phyloP scores from a whole-genome alignment of 495 filamentous ascomycete genomes.

The Clohesyomyces aquaticus region DNA sequence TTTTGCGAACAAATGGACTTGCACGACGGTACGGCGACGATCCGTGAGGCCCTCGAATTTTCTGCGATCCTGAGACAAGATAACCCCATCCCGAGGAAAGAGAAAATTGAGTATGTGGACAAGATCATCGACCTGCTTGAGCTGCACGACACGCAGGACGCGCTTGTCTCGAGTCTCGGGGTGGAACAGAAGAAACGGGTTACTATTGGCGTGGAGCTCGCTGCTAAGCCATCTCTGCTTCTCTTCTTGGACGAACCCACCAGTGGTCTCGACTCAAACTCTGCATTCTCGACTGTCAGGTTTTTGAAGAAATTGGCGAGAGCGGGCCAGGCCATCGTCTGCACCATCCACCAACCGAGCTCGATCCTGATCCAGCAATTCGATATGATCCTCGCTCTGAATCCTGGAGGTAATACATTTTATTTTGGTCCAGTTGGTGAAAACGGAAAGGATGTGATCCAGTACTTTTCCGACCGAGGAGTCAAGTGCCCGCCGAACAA shows the following conservation, averaged over 20 bases:
- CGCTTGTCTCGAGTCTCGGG: slow-evolving; percentile 55
- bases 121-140: slow-evolving; percentile 50
- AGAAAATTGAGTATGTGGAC: slow-evolving; percentile 52
- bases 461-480: slow-evolving; percentile 68
- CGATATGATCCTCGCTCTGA: slow-evolving; percentile 73
- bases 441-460: slow-evolving; percentile 62
- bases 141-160: slow-evolving; percentile 49
- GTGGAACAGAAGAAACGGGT: slow-evolving; percentile 74
- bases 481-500: slow-evolving; percentile 63
- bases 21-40: slow-evolving; percentile 69
- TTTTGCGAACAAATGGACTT: slow-evolving; percentile 89
- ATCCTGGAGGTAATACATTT: slow-evolving; percentile 70
- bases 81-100: slow-evolving; percentile 49
- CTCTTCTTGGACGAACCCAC: slow-evolving; percentile 69
- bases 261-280: slow-evolving; percentile 78
- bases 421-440: slow-evolving; percentile 75
- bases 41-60: slow-evolving; percentile 69
- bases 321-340: slow-evolving; percentile 75
- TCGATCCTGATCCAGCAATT: slow-evolving; percentile 74
- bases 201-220: slow-evolving; percentile 91
- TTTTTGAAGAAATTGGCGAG: slow-evolving; percentile 83
- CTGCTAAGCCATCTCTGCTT: slow-evolving; percentile 78
- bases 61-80: slow-evolving; percentile 68
- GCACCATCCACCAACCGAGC: slow-evolving; percentile 81
- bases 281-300: slow-evolving; percentile 77